Evolutionary conservation across 768 basidiomycete genomes (phyloP), one percentile per base, ranked within the genome.

Genomic region (Filobasidium floriforme): DNA sequence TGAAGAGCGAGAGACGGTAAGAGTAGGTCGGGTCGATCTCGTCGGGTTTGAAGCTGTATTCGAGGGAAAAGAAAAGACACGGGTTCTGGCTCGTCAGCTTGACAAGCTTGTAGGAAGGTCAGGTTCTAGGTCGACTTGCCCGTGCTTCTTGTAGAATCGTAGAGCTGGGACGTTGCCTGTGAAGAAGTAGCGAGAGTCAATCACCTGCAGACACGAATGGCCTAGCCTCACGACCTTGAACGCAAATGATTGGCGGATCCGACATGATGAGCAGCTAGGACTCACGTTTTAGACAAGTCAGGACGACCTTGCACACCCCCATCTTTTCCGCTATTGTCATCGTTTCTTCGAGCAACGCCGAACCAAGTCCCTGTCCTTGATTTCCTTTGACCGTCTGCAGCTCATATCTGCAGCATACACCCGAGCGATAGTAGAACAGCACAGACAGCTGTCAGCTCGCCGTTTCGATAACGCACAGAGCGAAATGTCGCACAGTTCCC

Each of bases 61-160:
- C 46, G 22, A 49, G 22, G n/a, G 14, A 37, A 37, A 37, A 37
- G 32, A 37, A 9, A 37, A 37, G 32, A n/a, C 32, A 37, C 32
- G 32, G 32, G 32, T 37, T 37, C n/a, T 37, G 9, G 32, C 32
- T 37, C 9, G 32, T 37, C 12, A 49, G 15, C 46, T 18, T 49
- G 46, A 5, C 5, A 14, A 22, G 22, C 14, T 22, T 14, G 22
- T 49, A 49, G 5, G 22, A 22, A 18, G 15, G 22, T 49, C 18
- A 5, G 3, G 46, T 22, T 49, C 18, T 15, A 5, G 46, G 46
- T 22, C 46, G 22, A 49, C 46, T 49, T 22, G 22, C 46, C 46
- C 46, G 46, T 49, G 46, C 46, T 49, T 49, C 22, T 49, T 49
- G 46, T 49, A 49, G 22, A 49, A 49, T 22, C 46, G 46, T 14